These are phyloP conservation scores for Vicia sativa DNA, from an alignment of 306 rosid genomes.

Conservation along the genomic window DNA sequence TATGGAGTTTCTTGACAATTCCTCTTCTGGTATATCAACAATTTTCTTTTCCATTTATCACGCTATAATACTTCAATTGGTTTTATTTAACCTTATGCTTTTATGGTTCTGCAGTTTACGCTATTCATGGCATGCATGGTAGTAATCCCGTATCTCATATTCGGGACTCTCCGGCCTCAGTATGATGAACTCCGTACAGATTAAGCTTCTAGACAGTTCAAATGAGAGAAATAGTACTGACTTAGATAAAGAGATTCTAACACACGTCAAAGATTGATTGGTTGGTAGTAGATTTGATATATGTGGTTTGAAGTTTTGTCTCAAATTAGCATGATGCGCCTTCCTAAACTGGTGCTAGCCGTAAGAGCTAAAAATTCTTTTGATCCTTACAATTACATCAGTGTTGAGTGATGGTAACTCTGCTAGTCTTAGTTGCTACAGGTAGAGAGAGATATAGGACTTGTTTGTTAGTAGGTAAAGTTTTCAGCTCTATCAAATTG, in stretches of 20 bases:
- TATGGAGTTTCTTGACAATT: conserved; percentile 88
- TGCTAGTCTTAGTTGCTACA: conserved; percentile 40
- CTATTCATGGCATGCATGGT: conserved; percentile 97
- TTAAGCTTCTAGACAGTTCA: conserved; percentile 55
- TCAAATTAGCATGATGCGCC: conserved; percentile 39
- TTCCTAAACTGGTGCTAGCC: conserved; percentile 34
- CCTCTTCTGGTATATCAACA: conserved; percentile 83
- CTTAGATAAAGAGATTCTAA: conserved; percentile 62
- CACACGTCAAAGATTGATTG: conserved; percentile 42
- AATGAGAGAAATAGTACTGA: conserved; percentile 57
- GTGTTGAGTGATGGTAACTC: conserved; percentile 33
- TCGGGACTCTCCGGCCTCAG: conserved; percentile 73
- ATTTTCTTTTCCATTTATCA: conserved; percentile 12
- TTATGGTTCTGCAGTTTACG: conserved; percentile 75
- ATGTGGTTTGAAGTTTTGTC: conserved; percentile 52
- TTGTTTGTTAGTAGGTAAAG: conserved; percentile 29
- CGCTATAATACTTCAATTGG: conserved; percentile 17
- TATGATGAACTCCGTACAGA: conserved; percentile 79
- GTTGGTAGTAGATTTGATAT: conserved; percentile 36
- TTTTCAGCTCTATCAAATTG: conserved; percentile 33
- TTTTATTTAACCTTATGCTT: conserved; percentile 36
- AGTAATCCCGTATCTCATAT: conserved; percentile 71
- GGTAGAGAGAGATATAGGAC: conserved; percentile 34
- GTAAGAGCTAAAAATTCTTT: conserved; percentile 47
- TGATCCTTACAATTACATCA: conserved; percentile 27